These are phyloP conservation scores for Neospermospora avenae DNA, from an alignment of 2,329 filamentous ascomycete genomes.

Conservation along the genomic window DNA sequence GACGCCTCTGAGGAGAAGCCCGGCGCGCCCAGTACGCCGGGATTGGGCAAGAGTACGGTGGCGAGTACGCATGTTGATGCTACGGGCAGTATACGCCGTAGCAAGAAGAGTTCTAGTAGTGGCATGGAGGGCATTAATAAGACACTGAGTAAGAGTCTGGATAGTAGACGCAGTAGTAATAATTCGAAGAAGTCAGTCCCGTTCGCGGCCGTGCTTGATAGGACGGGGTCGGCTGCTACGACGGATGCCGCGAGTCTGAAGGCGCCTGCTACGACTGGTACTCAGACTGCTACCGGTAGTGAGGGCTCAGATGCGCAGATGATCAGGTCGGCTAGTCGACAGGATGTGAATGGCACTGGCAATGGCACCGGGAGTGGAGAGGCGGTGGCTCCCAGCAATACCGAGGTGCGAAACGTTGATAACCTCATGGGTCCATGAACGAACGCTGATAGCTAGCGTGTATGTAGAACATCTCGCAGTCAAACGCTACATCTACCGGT, in stretches of 20 bases:
- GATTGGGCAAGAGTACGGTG: conserved; percentile 87
- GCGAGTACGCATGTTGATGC: conserved; percentile 85
- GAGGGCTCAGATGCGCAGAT: conserved; percentile 25
- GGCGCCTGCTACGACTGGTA: conserved; percentile 16
- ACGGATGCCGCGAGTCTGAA: conserved; percentile 29
- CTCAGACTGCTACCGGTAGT: conserved; percentile 19
- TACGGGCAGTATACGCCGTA: conserved; percentile 64
- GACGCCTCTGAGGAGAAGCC: conserved; percentile 93
- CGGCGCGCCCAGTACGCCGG: conserved; percentile 86
- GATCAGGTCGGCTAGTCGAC: conserved; percentile 17
- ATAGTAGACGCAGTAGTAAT: conserved; percentile 85
- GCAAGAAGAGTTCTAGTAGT: conserved; percentile 40
- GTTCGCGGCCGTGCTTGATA: conserved; percentile 21
- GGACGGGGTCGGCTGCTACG: conserved; percentile 23
- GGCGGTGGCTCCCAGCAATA: background rate
- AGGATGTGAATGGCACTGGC: conserved; percentile 15
- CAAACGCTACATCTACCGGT: conserved; percentile 15
- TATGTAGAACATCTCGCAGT: conserved; percentile 21
- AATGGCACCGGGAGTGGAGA: conserved; percentile 4
- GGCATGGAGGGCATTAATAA: conserved; percentile 72
- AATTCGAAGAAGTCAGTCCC: conserved; percentile 74
- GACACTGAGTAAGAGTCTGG: conserved; percentile 81
- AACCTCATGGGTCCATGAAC: conserved; percentile 30
- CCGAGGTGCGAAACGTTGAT: conserved; percentile 33
- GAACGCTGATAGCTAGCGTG: conserved; percentile 25